Evolutionary conservation across 2,329 filamentous ascomycete species (phyloP), one percentile per base, ranked within the genome.

Genomic region (Pseudogymnoascus sp.): DNA sequence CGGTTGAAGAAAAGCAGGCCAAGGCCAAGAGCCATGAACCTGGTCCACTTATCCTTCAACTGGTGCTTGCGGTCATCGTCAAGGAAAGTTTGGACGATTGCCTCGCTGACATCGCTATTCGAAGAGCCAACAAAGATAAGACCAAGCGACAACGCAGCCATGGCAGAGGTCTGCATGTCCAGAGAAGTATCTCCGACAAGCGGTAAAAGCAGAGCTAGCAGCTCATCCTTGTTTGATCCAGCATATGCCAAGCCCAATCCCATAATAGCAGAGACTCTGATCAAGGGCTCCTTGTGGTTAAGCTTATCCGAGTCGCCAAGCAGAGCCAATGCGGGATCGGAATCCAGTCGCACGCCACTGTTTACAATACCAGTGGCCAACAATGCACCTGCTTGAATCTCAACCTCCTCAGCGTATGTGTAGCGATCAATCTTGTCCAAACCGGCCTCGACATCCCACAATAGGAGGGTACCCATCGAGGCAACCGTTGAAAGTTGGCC

Each of bases 401-500:
- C 83, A 28, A 86, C 82, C 69, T 97, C 92, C 2, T 82, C 76
- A 0, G 87, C 84, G 67, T 96, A 95, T 1, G 90, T 96, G 77
- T 91, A 99, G 71, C 88, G 90, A 74, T 99, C 92, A 67, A 97
- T 91, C 75, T 91, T 92, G 72, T 96, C 90, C 59, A 99, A 78
- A 60, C 92, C 94, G 65, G 83, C 86, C 69, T 97, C 92, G 19
- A 96, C 86, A 70, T 99, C 92, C 89, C 94, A 96, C 69, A 95
- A 82, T 71, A 96, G 79, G 15, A 99, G 79, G 68, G 94, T 92
- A 70, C 94, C 94, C 66, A 96, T 76, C 0, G 94, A 97, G 3
- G 95, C 95, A 37, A 95, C 89, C 0, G 92, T 96, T 1, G 94
- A 97, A 74, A 96, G 82, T 91, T 96, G 96, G 64, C 94, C 94